Percentiles rank a stretch among this genome's conserved stretches.
Conservation (phyloP, 78 protist species). For the Dictyostelium citrinum region DNA sequence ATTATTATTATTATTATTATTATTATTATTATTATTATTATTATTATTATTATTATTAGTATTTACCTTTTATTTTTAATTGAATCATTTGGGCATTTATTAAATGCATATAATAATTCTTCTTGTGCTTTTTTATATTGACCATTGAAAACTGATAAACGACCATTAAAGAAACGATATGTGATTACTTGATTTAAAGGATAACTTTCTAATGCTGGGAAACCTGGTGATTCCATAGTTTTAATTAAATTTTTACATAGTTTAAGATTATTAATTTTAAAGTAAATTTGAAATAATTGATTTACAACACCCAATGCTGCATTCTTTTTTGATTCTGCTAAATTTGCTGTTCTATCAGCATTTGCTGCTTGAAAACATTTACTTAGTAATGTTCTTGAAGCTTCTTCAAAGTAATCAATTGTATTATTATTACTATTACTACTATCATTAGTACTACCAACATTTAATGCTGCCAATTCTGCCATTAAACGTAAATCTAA, state of each 20-base stretch:
- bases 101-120: conserved; percentile 60
- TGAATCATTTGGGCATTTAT: conserved; percentile 18
- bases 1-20: too few relatives aligned
- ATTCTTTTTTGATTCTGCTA: conserved; percentile 41
- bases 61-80: conserved; percentile 57
- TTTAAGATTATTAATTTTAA: conserved; percentile 64
- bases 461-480: neutral
- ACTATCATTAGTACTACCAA: neutral
- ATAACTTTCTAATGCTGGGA: conserved; percentile 32
- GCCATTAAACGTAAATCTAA: conserved; percentile 58
- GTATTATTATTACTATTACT: neutral
- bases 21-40: too few relatives aligned
- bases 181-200: conserved; percentile 54
- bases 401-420: conserved; percentile 51
- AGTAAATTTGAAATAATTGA: conserved; percentile 71
- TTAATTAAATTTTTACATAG: conserved; percentile 59
- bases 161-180: conserved; percentile 77
- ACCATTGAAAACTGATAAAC: conserved; percentile 71
- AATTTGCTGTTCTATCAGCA: conserved; percentile 26
- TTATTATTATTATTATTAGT: too few relatives aligned
- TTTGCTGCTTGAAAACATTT: conserved; percentile 58
- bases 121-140: conserved; percentile 60
- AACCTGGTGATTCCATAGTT: conserved; percentile 53
- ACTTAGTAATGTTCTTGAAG: conserved; percentile 32
- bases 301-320: conserved; percentile 77